phyloP scores from a whole-genome alignment of 345 rosid genomes.

The Zanthoxylum bungeanum region DNA sequence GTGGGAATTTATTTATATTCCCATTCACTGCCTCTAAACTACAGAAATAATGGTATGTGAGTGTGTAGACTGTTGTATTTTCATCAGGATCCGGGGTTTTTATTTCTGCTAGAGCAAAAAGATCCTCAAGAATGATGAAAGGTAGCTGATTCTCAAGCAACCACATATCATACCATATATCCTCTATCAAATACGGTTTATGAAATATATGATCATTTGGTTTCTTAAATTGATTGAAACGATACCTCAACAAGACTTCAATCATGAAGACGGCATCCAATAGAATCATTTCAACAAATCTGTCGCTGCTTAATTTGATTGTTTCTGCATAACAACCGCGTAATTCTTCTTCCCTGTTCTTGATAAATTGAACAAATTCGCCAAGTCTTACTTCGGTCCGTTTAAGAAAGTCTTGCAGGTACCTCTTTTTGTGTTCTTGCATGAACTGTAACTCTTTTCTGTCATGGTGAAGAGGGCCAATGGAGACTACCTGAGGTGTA shows the following conservation, averaged over 20 bases:
- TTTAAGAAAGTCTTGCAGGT: not conserved
- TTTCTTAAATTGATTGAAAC: not conserved
- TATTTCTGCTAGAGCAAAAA: not conserved
- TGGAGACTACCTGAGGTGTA: constrained; percentile 18
- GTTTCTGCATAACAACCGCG: constrained; percentile 10
- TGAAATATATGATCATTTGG: constrained; percentile 2
- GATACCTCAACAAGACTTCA: not conserved
- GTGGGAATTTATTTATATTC: not conserved
- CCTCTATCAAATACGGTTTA: not conserved
- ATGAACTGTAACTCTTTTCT: not conserved
- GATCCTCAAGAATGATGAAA: constrained; percentile 10
- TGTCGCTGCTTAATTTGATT: not conserved
- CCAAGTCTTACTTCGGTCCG: not conserved
- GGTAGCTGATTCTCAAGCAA: constrained; percentile 19
- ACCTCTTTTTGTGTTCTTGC: constrained; percentile 16
- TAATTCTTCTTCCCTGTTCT: not conserved
- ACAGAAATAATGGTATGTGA: not conserved
- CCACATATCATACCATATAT: not conserved
- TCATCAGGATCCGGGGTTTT: not conserved
- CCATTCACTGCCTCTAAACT: not conserved
- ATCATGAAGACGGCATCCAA: constrained; percentile 15
- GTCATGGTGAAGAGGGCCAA: constrained; percentile 22
- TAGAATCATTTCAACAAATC: constrained; percentile 2
- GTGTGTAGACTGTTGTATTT: not conserved
- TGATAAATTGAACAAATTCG: not conserved